Evolutionary conservation across 176 grass and related monocot species (phyloP).

Genomic region (Dactylis glomerata): DNA sequence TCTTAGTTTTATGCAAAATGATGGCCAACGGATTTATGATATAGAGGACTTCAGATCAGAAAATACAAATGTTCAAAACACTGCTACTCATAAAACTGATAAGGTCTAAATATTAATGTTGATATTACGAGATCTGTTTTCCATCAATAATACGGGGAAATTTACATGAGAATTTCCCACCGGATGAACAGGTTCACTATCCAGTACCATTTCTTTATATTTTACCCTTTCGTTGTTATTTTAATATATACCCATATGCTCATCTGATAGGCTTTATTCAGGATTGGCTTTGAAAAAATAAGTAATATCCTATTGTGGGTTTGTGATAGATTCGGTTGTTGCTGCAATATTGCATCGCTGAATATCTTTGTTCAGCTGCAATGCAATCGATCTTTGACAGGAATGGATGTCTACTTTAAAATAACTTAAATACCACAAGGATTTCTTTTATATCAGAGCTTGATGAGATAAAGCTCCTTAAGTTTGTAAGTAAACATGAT

Average conservation of each 20-base stretch:
- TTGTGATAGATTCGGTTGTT: conserved; percentile 73
- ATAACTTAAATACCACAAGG: conserved; percentile 91
- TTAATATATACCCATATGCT: conserved; percentile 28
- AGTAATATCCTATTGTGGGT: conserved; percentile 82
- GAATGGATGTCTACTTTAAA: conserved; percentile 87
- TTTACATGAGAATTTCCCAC: conserved; percentile 72
- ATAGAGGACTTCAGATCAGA: neutral
- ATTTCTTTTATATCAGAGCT: conserved; percentile 96
- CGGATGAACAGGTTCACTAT: too few relatives aligned
- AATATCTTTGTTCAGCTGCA: conserved; percentile 86
- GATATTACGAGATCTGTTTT: conserved; percentile 54
- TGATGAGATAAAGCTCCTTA: conserved; percentile 98
- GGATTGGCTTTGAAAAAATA: conserved; percentile 96
- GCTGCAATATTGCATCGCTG: conserved; percentile 74
- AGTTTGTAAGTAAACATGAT: conserved; percentile 87
- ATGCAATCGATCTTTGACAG: conserved; percentile 63
- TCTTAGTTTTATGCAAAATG: too few relatives aligned
- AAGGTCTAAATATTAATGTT: too few relatives aligned
- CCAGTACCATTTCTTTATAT: conserved; percentile 13
- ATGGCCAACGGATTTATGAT: too few relatives aligned
- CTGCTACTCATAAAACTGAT: conserved; percentile 18
- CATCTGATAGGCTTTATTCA: too few relatives aligned
- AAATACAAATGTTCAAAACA: conserved; percentile 22
- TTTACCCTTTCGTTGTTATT: conserved; percentile 18
- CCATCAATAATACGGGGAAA: conserved; percentile 59